phyloP scores from a whole-genome alignment of 805 yeast genomes.

The Candida germanica region DNA sequence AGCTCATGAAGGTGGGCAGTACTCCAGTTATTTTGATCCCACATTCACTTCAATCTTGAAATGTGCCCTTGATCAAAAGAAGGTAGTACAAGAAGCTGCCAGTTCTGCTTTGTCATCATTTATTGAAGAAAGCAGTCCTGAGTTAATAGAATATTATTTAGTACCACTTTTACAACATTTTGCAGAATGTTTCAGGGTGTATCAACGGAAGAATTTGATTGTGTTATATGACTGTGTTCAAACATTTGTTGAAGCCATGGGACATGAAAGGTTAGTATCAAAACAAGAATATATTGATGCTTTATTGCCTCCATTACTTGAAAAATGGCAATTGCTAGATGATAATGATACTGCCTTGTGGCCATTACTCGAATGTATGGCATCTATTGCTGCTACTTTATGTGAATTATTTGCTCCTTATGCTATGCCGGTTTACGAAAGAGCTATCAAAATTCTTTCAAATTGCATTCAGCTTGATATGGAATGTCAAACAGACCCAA shows the following conservation, averaged over 20 bases:
- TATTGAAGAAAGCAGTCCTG: slow-evolving; percentile 70
- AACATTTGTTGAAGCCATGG: slow-evolving; percentile 77
- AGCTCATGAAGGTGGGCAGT: slow-evolving; percentile 58
- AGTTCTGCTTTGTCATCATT: slow-evolving; percentile 83
- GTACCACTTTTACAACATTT: slow-evolving; percentile 69
- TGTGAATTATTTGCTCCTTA: slow-evolving; percentile 85
- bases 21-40: slow-evolving; percentile 67
- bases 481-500: slow-evolving; percentile 62
- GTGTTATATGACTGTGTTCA: slow-evolving; percentile 88
- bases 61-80: slow-evolving; percentile 78
- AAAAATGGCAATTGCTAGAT: slow-evolving; percentile 70
- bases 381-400: slow-evolving; percentile 82
- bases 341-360: slow-evolving; percentile 85
- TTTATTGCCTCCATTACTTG: slow-evolving; percentile 76
- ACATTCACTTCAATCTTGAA: slow-evolving; percentile 72
- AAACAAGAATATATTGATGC: slow-evolving; percentile 57
- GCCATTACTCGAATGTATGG: slow-evolving; percentile 91
- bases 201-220: slow-evolving; percentile 79
- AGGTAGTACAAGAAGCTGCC: slow-evolving; percentile 94
- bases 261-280: slow-evolving; percentile 50
- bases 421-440: slow-evolving; percentile 79
- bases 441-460: slow-evolving; percentile 69
- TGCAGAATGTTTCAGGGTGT: slow-evolving; percentile 66
- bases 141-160: slow-evolving; percentile 57
- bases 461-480: slow-evolving; percentile 67